These are phyloP conservation scores for Hippophae rhamnoides DNA, from an alignment of 306 rosid species.

Conservation along the genomic window DNA sequence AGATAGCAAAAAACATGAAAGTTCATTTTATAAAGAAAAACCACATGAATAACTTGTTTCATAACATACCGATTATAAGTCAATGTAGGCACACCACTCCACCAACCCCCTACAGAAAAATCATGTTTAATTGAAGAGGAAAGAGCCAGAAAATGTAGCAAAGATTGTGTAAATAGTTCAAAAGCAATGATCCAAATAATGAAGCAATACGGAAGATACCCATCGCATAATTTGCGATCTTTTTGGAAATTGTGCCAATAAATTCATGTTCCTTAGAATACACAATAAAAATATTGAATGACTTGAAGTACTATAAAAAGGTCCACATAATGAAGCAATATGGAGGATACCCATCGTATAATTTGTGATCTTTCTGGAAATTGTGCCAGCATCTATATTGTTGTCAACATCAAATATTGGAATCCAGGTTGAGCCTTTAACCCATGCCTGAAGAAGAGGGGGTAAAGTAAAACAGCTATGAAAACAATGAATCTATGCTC, in stretches of 20 bases:
- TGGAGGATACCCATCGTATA: slow-evolving; percentile 66
- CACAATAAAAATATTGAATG: too few species aligned
- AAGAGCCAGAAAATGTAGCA: slow-evolving; percentile 6
- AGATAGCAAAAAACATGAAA: slow-evolving; percentile 15
- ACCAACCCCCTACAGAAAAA: slow-evolving; percentile 75
- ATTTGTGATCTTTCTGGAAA: slow-evolving; percentile 56
- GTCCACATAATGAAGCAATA: neutral
- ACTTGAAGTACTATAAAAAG: neutral
- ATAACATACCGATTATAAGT: slow-evolving; percentile 52
- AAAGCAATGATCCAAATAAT: neutral
- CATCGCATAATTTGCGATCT: slow-evolving; percentile 63
- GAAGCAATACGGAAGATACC: slow-evolving; percentile 35
- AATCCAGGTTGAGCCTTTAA: slow-evolving; percentile 83
- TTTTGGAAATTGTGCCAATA: slow-evolving; percentile 49
- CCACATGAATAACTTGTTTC: slow-evolving; percentile 6
- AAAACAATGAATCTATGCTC: neutral
- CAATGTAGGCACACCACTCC: slow-evolving; percentile 85
- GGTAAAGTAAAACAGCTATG: neutral
- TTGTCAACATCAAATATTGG: slow-evolving; percentile 68
- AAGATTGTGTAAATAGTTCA: neutral
- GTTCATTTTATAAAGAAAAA: slow-evolving; percentile 12
- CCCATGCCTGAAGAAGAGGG: slow-evolving; percentile 61
- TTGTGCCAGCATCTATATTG: slow-evolving; percentile 45
- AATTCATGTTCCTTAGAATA: too few species aligned
- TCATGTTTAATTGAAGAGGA: slow-evolving; percentile 18